Percentiles rank a stretch among this genome's conserved stretches.
These are phyloP conservation scores for Penicillium flavigenum DNA, from an alignment of 495 filamentous ascomycete genomes.

Conservation along the genomic window DNA sequence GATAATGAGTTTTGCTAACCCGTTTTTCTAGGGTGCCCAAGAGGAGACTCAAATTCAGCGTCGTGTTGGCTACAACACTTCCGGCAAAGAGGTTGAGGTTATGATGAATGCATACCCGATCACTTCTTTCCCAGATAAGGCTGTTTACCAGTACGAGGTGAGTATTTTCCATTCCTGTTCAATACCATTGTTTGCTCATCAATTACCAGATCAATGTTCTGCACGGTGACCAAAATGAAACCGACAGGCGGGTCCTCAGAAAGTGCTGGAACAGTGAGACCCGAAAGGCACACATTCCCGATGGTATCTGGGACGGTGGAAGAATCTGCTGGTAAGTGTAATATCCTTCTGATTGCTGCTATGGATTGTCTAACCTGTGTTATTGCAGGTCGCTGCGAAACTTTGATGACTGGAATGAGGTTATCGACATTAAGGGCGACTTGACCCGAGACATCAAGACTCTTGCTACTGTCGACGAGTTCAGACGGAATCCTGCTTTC, in stretches of 20 bases:
- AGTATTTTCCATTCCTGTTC: constrained; percentile 34
- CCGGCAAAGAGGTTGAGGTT: constrained; percentile 58
- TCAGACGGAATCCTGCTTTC: constrained; percentile 37
- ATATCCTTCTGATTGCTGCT: not conserved
- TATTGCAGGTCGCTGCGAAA: constrained; percentile 37
- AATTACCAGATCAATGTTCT: constrained; percentile 58
- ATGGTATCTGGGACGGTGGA: constrained; percentile 75
- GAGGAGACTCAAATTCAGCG: not conserved
- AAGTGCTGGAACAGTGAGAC: constrained; percentile 69
- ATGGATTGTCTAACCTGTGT: constrained; percentile 7
- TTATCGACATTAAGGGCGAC: constrained; percentile 2
- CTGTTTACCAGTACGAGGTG: constrained; percentile 85
- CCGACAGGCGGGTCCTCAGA: constrained; percentile 41
- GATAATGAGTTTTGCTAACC: not conserved
- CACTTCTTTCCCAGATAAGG: constrained; percentile 45
- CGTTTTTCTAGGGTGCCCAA: not conserved
- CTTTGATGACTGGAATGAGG: constrained; percentile 30
- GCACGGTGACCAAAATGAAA: constrained; percentile 39
- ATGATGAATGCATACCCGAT: constrained; percentile 74
- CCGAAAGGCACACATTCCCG: constrained; percentile 53
- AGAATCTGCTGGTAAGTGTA: constrained; percentile 71
- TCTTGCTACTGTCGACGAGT: not conserved
- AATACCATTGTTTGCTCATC: constrained; percentile 4
- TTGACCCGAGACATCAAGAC: constrained; percentile 6
- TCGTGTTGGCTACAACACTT: constrained; percentile 48